Evolutionary conservation across 225 moss, liverwort and hornwort genomes (phyloP), one percentile per base, ranked within the genome.

Genomic region (Bryoerythrophyllum caledonicum): DNA sequence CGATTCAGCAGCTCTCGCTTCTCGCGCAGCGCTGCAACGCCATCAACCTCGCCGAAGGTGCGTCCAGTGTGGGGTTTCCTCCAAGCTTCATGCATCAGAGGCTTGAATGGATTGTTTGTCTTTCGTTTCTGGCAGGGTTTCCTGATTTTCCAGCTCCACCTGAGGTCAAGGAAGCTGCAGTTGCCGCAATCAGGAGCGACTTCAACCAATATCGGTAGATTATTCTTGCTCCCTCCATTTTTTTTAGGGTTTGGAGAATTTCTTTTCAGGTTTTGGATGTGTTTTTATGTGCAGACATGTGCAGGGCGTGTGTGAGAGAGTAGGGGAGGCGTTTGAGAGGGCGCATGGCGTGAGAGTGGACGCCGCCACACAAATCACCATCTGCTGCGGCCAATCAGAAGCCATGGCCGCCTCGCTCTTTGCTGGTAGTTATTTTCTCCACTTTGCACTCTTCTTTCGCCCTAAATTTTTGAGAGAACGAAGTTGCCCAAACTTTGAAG

Each of bases 1-100:
- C 90, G 52, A 90, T 96, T 73, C 83, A 73, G 78, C 82, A 92
- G 81, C 84, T 93, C 30, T 93, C 91, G 55, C 83, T 85, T 40
- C 89, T 94, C 26, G 96, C 96, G 10, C 85, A 92, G 49, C 82
- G 85, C 35, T 79, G 82, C 84, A 88, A 89, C 68, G 96, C 94
- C 65, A 88, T 96, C 84, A 96, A 96, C 73, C 80, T 96, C 59
- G 96, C 96, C 24, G 93, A 96, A 91, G 96, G 96, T 89, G 1
- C 14, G 35, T 59, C 34, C 21, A 49, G 5, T n/a, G 6, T 53
- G n/a, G 4, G 10, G 10, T 55, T 55, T 10, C 21, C 10, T n/a
- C 8, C 52, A 44, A 44, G 57, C 35, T 46, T 77, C 67, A 48
- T 21, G 65, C 58, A 41, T n/a, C 19, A 10, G 24, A 8, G 9